Conservation (phyloP, 1,284 basidiomycete genomes). For the Malassezia slooffiae region DNA sequence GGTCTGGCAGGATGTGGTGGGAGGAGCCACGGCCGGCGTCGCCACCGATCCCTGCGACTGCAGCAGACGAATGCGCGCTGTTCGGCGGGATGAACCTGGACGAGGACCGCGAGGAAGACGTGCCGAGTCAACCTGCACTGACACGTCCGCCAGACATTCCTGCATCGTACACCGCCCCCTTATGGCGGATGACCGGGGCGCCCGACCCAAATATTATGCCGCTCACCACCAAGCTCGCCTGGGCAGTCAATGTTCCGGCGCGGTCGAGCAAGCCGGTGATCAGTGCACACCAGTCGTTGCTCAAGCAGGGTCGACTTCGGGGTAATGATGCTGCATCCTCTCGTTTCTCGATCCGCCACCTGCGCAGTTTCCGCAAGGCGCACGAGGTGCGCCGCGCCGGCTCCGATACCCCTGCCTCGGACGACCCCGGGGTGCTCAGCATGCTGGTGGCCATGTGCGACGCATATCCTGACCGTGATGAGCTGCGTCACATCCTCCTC, state of each 20-base stretch:
- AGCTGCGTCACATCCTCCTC: conserved; percentile 15
- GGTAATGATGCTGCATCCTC: conserved; percentile 22
- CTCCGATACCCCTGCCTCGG: conserved; percentile 2
- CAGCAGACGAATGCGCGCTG: conserved; percentile 2
- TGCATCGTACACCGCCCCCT: conserved; percentile 18
- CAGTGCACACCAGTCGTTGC: conserved; percentile 13
- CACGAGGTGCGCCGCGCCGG: neutral
- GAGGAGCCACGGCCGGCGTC: conserved; percentile 13
- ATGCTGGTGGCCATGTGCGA: conserved; percentile 21
- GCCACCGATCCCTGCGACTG: conserved; percentile 7
- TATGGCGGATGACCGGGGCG: conserved; percentile 45
- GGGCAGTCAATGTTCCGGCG: conserved; percentile 68
- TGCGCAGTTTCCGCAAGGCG: conserved; percentile 27
- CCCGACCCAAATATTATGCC: conserved; percentile 45
- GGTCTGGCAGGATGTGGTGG: conserved; percentile 47
- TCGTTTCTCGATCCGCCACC: conserved; percentile 23
- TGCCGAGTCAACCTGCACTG: neutral
- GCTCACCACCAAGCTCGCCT: conserved; percentile 56
- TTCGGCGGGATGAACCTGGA: conserved; percentile 3
- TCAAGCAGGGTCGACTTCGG: conserved; percentile 14
- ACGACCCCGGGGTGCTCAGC: neutral
- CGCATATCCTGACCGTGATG: conserved; percentile 11
- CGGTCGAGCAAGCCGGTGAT: conserved; percentile 17
- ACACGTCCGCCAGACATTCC: neutral
- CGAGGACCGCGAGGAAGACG: neutral